phyloP scores from a whole-genome alignment of 2,329 filamentous ascomycete genomes.

The Aspergillus costaricaensis region DNA sequence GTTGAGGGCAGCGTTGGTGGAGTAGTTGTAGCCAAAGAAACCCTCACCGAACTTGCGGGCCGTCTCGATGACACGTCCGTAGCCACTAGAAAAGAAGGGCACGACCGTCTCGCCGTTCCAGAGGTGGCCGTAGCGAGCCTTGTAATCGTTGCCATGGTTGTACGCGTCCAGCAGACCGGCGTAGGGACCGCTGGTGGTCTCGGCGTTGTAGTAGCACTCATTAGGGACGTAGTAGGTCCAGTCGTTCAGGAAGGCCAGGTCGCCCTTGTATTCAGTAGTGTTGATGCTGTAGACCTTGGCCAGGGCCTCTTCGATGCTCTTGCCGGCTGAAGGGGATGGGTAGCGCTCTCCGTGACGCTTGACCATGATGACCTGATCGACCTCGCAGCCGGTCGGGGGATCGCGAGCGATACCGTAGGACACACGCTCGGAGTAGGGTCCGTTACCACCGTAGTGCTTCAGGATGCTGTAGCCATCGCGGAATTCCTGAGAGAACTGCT shows the following conservation, averaged over 20 bases:
- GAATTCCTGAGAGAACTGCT: slow-evolving; percentile 17
- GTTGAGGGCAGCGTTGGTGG: slow-evolving; percentile 24
- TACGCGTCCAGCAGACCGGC: slow-evolving; percentile 20
- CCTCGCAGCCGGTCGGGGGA: slow-evolving; percentile 21
- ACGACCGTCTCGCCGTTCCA: slow-evolving; percentile 19
- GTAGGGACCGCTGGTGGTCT: slow-evolving; percentile 23
- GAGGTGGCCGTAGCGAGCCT: slow-evolving; percentile 24
- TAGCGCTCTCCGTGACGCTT: slow-evolving; percentile 28
- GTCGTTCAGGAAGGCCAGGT: slow-evolving; percentile 24
- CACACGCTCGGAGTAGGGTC: slow-evolving; percentile 21
- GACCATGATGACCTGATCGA: slow-evolving; percentile 29
- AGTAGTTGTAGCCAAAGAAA: slow-evolving; percentile 26
- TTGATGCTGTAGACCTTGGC: slow-evolving; percentile 17
- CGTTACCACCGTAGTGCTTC: slow-evolving; percentile 25
- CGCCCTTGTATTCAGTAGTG: slow-evolving; percentile 14
- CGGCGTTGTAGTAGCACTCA: slow-evolving; percentile 18
- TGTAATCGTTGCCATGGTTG: slow-evolving; percentile 20
- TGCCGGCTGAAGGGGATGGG: slow-evolving; percentile 13
- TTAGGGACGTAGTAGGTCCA: slow-evolving; percentile 26
- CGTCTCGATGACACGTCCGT: slow-evolving; percentile 24
- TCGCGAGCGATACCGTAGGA: slow-evolving; percentile 24
- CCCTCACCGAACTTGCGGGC: slow-evolving; percentile 28
- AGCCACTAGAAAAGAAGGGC: slow-evolving; percentile 24
- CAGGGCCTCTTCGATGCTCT: slow-evolving; percentile 16
- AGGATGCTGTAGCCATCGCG: slow-evolving; percentile 24